Evolutionary conservation across 768 basidiomycete genomes (phyloP).

Genomic region (Trametes gibbosa): DNA sequence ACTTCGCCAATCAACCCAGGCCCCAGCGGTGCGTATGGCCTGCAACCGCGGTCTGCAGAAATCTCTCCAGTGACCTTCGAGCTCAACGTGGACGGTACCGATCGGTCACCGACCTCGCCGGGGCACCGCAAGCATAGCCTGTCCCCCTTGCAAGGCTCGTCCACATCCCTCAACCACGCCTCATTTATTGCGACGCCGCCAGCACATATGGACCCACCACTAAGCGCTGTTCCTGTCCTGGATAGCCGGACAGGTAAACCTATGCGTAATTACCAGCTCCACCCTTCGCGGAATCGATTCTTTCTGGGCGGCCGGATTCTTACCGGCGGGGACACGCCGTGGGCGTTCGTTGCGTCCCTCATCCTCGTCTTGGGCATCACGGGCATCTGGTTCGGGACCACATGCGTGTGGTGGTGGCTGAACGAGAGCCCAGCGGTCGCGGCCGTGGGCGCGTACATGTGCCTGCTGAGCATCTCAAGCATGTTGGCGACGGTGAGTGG

Average conservation of each 20-base stretch:
- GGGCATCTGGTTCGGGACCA: conserved; percentile 85
- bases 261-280: conserved; percentile 56
- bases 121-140: conserved; percentile 21
- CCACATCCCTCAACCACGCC: conserved; percentile 19
- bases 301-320: conserved; percentile 69
- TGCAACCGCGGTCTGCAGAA: conserved; percentile 18
- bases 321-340: conserved; percentile 83
- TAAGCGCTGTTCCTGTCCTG: conserved; percentile 34
- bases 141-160: conserved; percentile 22
- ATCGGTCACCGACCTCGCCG: conserved; percentile 19
- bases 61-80: conserved; percentile 28
- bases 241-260: conserved; percentile 37
- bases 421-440: conserved; percentile 72
- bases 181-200: conserved; percentile 31
- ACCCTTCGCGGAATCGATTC: conserved; percentile 76
- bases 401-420: conserved; percentile 87
- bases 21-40: conserved; percentile 13
- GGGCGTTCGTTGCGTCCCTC: conserved; percentile 73
- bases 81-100: conserved; percentile 21
- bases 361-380: conserved; percentile 61
- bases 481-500: conserved; percentile 74
- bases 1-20: conserved; percentile 19
- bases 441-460: conserved; percentile 59
- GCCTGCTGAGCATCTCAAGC: conserved; percentile 63
- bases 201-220: conserved; percentile 30